Percentiles rank a stretch among this genome's conserved stretches.
Conservation (phyloP, 2,329 filamentous ascomycete species). For the Podosphaera fusca region DNA sequence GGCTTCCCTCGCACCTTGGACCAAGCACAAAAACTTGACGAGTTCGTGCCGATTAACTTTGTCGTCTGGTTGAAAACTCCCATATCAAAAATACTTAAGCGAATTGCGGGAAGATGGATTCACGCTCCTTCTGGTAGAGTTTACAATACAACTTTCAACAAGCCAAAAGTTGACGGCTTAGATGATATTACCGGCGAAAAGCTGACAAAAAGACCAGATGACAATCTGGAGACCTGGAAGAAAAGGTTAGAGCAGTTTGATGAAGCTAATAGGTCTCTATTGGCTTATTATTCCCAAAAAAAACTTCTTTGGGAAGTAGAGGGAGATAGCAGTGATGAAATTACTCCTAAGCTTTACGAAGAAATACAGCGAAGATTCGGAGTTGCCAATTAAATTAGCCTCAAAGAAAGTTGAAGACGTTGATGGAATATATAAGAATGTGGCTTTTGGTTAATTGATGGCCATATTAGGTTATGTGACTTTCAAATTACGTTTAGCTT, state of each 20-base stretch:
- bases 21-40: constrained; percentile 59
- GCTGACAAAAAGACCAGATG: constrained; percentile 62
- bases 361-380: constrained; percentile 64
- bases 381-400: not conserved
- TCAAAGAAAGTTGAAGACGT: not conserved
- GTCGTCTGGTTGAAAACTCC: constrained; percentile 76
- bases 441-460: too few relatives aligned
- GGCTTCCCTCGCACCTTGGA: constrained; percentile 76
- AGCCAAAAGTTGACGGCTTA: constrained; percentile 53
- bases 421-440: too few relatives aligned
- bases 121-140: constrained; percentile 78
- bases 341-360: constrained; percentile 64
- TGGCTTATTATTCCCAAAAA: constrained; percentile 72
- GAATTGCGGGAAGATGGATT: constrained; percentile 82
- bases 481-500: too few relatives aligned
- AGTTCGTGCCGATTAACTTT: constrained; percentile 79
- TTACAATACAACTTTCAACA: constrained; percentile 87
- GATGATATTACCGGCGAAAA: constrained; percentile 84
- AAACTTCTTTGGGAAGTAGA: constrained; percentile 71
- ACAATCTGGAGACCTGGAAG: constrained; percentile 69
- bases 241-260: constrained; percentile 62
- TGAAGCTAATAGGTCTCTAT: constrained; percentile 61
- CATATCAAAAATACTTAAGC: constrained; percentile 62
- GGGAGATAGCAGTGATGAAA: constrained; percentile 83
- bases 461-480: too few relatives aligned